Percentiles rank a stretch among this genome's conserved stretches.
phyloP scores from a whole-genome alignment of 2,329 filamentous ascomycete species.

The Talaromyces sp. region DNA sequence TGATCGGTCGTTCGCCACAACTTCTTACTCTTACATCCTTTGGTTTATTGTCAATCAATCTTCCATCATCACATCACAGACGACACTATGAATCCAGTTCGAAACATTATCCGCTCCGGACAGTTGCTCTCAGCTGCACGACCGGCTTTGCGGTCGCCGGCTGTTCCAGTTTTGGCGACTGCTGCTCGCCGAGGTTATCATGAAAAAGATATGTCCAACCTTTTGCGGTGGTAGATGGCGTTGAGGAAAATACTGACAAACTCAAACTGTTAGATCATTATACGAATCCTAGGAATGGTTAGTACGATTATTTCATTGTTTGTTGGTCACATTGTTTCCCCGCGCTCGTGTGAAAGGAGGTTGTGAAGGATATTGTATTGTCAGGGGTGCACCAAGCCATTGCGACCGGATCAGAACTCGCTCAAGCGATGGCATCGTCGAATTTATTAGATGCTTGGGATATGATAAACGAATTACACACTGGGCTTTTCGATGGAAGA shows the following conservation, averaged over 20 bases:
- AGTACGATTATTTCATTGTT: background rate
- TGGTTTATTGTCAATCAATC: background rate
- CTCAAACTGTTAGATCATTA: slow-evolving; percentile 69
- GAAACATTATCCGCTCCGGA: slow-evolving; percentile 13
- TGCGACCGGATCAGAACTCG: background rate
- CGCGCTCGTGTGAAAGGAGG: background rate
- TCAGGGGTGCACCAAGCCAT: background rate
- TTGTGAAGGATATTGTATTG: background rate
- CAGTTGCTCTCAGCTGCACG: slow-evolving; percentile 16
- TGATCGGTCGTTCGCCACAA: background rate
- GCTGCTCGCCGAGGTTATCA: slow-evolving; percentile 52
- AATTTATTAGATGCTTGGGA: background rate
- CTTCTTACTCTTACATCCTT: background rate
- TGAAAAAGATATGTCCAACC: slow-evolving; percentile 58
- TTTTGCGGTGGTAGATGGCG: background rate
- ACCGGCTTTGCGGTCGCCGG: slow-evolving; percentile 12
- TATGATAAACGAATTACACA: background rate
- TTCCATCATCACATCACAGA: background rate
- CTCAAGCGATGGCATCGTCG: background rate
- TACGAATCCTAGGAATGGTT: slow-evolving; percentile 68
- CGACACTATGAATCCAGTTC: slow-evolving; percentile 16
- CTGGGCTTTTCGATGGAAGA: no score
- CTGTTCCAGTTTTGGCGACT: background rate
- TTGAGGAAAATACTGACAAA: slow-evolving; percentile 2
- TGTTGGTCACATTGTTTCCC: background rate